phyloP scores from a whole-genome alignment of 2,329 filamentous ascomycete genomes.

The Fusarium siculi region DNA sequence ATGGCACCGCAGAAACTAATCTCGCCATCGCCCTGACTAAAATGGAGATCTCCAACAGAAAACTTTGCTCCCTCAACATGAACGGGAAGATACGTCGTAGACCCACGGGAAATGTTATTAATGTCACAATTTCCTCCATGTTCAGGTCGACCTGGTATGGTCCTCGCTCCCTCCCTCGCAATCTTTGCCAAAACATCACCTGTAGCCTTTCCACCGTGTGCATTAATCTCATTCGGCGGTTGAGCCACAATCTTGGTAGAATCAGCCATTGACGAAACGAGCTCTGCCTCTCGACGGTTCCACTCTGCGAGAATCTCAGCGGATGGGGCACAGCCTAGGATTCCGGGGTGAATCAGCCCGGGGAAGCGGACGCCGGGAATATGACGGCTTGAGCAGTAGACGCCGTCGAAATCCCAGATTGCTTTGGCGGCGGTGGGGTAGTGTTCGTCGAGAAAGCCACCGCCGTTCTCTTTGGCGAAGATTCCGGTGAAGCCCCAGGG shows the following conservation, averaged over 20 bases:
- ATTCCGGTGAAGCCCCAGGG: conserved; percentile 93
- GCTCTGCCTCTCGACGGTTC: conserved; percentile 84
- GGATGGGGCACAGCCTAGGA: conserved; percentile 88
- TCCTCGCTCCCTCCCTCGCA: conserved; percentile 81
- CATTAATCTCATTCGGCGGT: conserved; percentile 76
- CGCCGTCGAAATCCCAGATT: conserved; percentile 68
- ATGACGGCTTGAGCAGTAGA: conserved; percentile 83
- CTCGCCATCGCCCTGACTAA: conserved; percentile 89
- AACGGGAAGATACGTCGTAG: conserved; percentile 87
- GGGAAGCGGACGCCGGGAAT: conserved; percentile 89
- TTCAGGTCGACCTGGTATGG: conserved; percentile 85
- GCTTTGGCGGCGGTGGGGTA: conserved; percentile 80
- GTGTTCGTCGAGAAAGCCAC: conserved; percentile 87
- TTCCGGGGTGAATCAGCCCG: conserved; percentile 90
- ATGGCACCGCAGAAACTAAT: conserved; percentile 92
- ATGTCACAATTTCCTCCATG: conserved; percentile 94
- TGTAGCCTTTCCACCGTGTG: conserved; percentile 75
- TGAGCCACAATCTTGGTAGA: conserved; percentile 70
- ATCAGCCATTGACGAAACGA: conserved; percentile 76
- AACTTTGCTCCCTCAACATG: conserved; percentile 91
- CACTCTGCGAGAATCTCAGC: conserved; percentile 80
- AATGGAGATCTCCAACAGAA: conserved; percentile 88
- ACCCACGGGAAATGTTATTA: conserved; percentile 83
- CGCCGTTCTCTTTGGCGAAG: conserved; percentile 83
- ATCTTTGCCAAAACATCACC: conserved; percentile 72